phyloP scores from a whole-genome alignment of 140 eudicot species.

The Oenanthe javanica region DNA sequence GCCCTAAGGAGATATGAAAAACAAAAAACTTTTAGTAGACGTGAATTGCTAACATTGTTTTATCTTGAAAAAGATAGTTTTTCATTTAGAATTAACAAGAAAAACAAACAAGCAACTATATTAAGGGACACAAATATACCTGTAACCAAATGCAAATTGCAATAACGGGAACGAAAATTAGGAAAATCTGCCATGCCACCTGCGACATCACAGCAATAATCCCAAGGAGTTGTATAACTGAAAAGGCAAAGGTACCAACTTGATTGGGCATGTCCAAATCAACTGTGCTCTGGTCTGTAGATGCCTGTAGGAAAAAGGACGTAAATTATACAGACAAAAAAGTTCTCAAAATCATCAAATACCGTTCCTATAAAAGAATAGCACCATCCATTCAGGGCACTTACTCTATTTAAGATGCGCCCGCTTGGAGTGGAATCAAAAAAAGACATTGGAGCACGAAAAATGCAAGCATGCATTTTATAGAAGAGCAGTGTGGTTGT shows the following conservation, averaged over 20 bases:
- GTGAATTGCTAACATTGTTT: neutral
- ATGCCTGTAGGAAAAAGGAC: constrained; percentile 36
- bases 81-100: neutral
- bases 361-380: neutral
- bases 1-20: neutral
- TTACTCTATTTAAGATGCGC: constrained; percentile 70
- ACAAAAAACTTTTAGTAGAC: neutral
- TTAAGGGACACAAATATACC: constrained; percentile 28
- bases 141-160: constrained; percentile 57
- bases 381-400: constrained; percentile 11
- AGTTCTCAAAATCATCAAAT: neutral
- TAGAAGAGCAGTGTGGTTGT: constrained; percentile 59
- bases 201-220: constrained; percentile 72
- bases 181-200: constrained; percentile 83
- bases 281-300: constrained; percentile 71
- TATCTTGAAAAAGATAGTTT: neutral
- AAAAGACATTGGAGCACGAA: constrained; percentile 95
- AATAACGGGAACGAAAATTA: constrained; percentile 55
- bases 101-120: neutral
- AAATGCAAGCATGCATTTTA: constrained; percentile 65
- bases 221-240: constrained; percentile 63
- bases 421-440: constrained; percentile 97
- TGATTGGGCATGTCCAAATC: constrained; percentile 43
- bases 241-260: constrained; percentile 35
- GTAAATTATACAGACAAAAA: neutral